Percentiles rank a stretch among this genome's conserved stretches.
These are phyloP conservation scores for Cerrena zonata DNA, from an alignment of 1,284 basidiomycete species.

Conservation along the genomic window DNA sequence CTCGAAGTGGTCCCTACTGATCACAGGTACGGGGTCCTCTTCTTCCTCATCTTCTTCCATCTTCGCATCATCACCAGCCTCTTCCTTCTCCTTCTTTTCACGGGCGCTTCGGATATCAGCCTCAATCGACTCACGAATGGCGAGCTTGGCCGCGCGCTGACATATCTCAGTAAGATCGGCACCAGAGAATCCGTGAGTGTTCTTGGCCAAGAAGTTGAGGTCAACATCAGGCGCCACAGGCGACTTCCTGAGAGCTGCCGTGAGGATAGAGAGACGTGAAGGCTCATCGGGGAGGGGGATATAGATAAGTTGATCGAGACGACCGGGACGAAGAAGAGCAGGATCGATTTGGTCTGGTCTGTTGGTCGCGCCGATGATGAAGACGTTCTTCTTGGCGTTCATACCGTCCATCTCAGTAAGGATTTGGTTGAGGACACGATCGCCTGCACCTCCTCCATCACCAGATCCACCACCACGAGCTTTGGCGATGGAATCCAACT, in stretches of 20 bases:
- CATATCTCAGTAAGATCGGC: slow-evolving; percentile 99
- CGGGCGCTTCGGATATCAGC: slow-evolving; percentile 78
- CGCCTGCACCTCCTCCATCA: slow-evolving; percentile 91
- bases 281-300: slow-evolving; percentile 91
- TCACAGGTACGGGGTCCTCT: slow-evolving; percentile 94
- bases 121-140: slow-evolving; percentile 93
- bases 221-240: slow-evolving; percentile 86
- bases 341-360: slow-evolving; percentile 98
- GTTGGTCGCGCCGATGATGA: slow-evolving; percentile 98
- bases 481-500: slow-evolving; percentile 98
- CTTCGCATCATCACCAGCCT: slow-evolving; percentile 60
- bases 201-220: slow-evolving; percentile 83
- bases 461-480: slow-evolving; percentile 80
- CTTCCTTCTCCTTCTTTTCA: slow-evolving; percentile 80
- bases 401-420: slow-evolving; percentile 99
- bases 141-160: slow-evolving; percentile 94
- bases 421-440: slow-evolving; percentile 96
- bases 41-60: slow-evolving; percentile 74
- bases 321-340: slow-evolving; percentile 94
- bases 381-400: slow-evolving; percentile 99
- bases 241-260: slow-evolving; percentile 88
- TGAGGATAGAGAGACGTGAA: slow-evolving; percentile 87
- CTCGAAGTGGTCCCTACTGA: slow-evolving; percentile 93
- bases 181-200: slow-evolving; percentile 97
- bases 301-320: slow-evolving; percentile 93